Evolutionary conservation across 73 alveolate species (phyloP), one percentile per base, ranked within the genome.

Genomic region (Uronychia setigera): DNA sequence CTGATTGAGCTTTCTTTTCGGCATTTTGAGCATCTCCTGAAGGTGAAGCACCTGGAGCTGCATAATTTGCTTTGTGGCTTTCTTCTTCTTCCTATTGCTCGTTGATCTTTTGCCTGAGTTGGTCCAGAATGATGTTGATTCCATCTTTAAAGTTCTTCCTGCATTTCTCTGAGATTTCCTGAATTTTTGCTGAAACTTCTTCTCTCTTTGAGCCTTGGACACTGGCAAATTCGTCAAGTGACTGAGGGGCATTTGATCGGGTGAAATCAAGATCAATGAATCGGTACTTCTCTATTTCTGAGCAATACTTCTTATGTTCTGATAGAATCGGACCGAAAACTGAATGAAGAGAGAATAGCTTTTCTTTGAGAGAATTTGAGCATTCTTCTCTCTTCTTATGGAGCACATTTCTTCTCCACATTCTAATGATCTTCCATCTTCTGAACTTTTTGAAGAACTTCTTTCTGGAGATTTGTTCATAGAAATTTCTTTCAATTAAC

Each of bases 401-500:
- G 74, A 90, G 85, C 26, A 94, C 93, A 78, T 92, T 94, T 30
- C 93, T 89, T 67, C 95, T 81, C 98, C 98, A 94, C 96, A 94
- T 92, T 74, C 94, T 89, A 33, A 94, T 57, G 29, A 94, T 87
- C 87, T 94, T 94, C 98, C 98, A 94, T 79, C 95, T 85, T 86
- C 95, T 91, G 79, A 94, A 94, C 78, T 92, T 79, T 80, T 94
- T 85, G 82, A 94, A 94, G 93, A 94, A 94, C 59, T 87, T 80
- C 87, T 89, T 89, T 27, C 86, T 78, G 33, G 88, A 46, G 30
- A 92, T 92, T 76, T 94, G 31, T 67, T 92, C 91, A 76, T 86
- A 94, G 84, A 86, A 87, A 46, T 94, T 79, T 80, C 96, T 88
- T 78, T 94, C 98, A 34, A 84, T 84, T 58, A 94, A 60, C 98